A percentile compares a stretch with the other conserved stretches of the same genome.
phyloP scores from a whole-genome alignment of 371 early-diverging fungal species.

The Zancudomyces culisetae region DNA sequence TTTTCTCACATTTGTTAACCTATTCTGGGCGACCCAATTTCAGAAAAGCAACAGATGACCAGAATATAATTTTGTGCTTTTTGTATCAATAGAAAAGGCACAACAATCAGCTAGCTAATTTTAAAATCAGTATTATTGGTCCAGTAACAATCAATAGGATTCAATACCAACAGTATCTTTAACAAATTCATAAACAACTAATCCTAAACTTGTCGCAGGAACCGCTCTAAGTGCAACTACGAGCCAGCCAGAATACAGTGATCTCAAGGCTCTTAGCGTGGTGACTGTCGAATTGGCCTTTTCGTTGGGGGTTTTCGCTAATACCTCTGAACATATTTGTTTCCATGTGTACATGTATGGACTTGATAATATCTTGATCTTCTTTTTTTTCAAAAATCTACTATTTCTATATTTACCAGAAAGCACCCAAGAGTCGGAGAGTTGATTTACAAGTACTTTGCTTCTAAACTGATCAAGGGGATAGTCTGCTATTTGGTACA shows the following conservation, averaged over 20 bases:
- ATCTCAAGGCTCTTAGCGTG: slow-evolving; percentile 31
- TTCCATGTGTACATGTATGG: not conserved
- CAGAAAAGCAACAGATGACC: no score
- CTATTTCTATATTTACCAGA: not conserved
- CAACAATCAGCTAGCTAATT: no score
- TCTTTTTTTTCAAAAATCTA: not conserved
- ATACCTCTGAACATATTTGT: slow-evolving; percentile 7
- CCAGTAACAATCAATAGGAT: not conserved
- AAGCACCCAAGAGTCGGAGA: not conserved
- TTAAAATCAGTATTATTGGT: no score
- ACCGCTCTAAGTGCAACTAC: slow-evolving; percentile 40
- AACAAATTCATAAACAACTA: slow-evolving; percentile 49
- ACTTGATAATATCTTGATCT: not conserved
- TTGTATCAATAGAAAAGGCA: no score
- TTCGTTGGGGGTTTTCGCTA: slow-evolving; percentile 10
- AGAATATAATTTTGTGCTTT: no score
- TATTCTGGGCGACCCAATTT: no score
- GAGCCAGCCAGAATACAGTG: slow-evolving; percentile 41
- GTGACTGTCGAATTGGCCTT: not conserved
- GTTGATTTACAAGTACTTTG: slow-evolving; percentile 7
- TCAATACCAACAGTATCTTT: slow-evolving; percentile 15
- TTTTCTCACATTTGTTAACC: no score
- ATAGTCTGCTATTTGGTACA: slow-evolving; percentile 51
- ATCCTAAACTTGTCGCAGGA: slow-evolving; percentile 52
- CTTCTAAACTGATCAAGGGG: slow-evolving; percentile 48